A percentile compares a stretch with the other conserved stretches of the same genome.
phyloP scores from a whole-genome alignment of 495 filamentous ascomycete species.

The Aspergillus affinis region DNA sequence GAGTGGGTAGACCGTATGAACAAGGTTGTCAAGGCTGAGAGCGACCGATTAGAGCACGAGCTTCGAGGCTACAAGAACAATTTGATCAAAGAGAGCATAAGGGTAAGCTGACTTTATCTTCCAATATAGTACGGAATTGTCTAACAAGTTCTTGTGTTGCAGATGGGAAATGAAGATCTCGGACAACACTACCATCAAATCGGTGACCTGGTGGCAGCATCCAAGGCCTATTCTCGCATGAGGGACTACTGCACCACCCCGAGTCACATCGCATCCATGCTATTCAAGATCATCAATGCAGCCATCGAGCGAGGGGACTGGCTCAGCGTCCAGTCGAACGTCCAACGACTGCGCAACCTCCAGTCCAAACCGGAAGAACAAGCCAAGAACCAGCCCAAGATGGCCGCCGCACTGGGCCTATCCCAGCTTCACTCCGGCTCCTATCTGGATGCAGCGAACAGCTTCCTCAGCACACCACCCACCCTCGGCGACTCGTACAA shows the following conservation, averaged over 20 bases:
- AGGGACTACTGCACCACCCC: constrained; percentile 70
- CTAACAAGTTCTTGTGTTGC: constrained; percentile 9
- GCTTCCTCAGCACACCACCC: constrained; percentile 62
- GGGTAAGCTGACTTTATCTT: constrained; percentile 52
- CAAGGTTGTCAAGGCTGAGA: constrained; percentile 63
- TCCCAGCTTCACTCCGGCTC: constrained; percentile 63
- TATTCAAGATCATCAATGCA: constrained; percentile 65
- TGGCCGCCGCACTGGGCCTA: constrained; percentile 67
- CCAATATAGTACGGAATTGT: neutral
- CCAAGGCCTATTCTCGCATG: constrained; percentile 71
- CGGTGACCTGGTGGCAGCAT: constrained; percentile 60
- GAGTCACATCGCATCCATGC: constrained; percentile 71
- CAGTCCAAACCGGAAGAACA: constrained; percentile 61
- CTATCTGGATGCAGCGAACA: constrained; percentile 70
- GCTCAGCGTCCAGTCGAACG: constrained; percentile 63
- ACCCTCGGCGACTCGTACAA: constrained; percentile 59
- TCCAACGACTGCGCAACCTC: constrained; percentile 61
- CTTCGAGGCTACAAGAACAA: constrained; percentile 96
- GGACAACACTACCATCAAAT: constrained; percentile 65
- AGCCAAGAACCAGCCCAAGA: constrained; percentile 61
- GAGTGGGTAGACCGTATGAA: constrained; percentile 67
- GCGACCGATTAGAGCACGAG: constrained; percentile 73
- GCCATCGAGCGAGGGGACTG: constrained; percentile 67
- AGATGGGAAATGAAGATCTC: constrained; percentile 80
- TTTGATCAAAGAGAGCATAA: constrained; percentile 93